phyloP scores from a whole-genome alignment of 2,329 filamentous ascomycete species.

The Esteya vermicola region DNA sequence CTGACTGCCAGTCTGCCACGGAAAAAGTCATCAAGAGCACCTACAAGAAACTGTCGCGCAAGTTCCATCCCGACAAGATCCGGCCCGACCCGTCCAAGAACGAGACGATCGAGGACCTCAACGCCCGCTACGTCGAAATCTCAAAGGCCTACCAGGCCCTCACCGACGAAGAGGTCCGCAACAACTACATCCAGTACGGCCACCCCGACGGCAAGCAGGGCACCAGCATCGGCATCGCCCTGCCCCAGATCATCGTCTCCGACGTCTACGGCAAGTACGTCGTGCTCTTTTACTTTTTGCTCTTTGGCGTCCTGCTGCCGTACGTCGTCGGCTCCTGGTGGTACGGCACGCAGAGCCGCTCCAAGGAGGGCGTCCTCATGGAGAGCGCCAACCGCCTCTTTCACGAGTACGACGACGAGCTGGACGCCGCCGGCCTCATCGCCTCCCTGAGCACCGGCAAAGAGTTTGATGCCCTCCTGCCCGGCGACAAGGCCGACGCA shows the following conservation, averaged over 20 bases:
- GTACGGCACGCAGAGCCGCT: constrained; percentile 90
- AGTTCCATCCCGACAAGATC: constrained; percentile 87
- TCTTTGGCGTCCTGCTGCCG: constrained; percentile 81
- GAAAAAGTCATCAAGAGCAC: constrained; percentile 88
- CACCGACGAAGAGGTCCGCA: constrained; percentile 91
- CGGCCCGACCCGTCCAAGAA: constrained; percentile 75
- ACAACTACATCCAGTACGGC: constrained; percentile 92
- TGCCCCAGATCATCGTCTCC: constrained; percentile 83
- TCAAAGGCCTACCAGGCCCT: constrained; percentile 97
- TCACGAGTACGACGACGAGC: constrained; percentile 76
- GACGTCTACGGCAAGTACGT: constrained; percentile 95
- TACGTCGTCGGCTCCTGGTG: constrained; percentile 96
- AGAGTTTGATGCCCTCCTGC: constrained; percentile 67
- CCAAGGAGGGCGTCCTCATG: constrained; percentile 84
- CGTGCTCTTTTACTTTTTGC: constrained; percentile 70
- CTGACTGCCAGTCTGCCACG: constrained; percentile 45
- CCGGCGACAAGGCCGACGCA: constrained; percentile 63
- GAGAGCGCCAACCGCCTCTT: constrained; percentile 92
- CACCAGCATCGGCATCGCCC: constrained; percentile 91
- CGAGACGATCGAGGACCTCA: constrained; percentile 72
- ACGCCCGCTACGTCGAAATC: constrained; percentile 81
- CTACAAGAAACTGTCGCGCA: constrained; percentile 76
- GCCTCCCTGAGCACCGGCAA: constrained; percentile 70
- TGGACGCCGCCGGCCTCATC: constrained; percentile 68
- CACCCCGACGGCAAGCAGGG: constrained; percentile 98